A percentile compares a stretch with the other conserved stretches of the same genome.
Conservation (phyloP, 371 early-diverging fungal genomes). For the Furculomyces boomerangus region DNA sequence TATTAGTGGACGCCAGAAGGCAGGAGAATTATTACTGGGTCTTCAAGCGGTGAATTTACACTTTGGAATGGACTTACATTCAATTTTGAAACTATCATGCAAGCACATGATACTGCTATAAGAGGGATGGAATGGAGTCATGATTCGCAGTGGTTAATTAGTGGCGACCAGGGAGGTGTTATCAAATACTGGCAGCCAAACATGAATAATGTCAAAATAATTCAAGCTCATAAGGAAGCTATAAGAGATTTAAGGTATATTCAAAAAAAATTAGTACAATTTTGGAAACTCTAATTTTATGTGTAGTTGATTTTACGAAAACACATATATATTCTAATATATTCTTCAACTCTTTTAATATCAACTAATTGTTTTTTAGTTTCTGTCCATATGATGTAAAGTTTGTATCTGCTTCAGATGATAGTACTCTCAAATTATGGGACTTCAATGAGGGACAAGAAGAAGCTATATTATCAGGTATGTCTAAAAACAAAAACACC, state of each 20-base stretch:
- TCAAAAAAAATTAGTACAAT: conserved; percentile 5
- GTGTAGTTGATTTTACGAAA: no score
- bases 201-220: conserved; percentile 92
- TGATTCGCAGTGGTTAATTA: conserved; percentile 91
- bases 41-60: conserved; percentile 97
- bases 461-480: conserved; percentile 35
- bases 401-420: conserved; percentile 97
- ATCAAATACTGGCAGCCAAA: conserved; percentile 99
- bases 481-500: neutral
- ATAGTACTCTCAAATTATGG: conserved; percentile 95
- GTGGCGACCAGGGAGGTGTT: conserved; percentile 88
- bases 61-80: conserved; percentile 99
- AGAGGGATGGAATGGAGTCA: conserved; percentile 97
- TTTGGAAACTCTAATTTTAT: no score
- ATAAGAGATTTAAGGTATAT: conserved; percentile 60
- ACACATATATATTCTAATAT: no score
- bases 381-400: conserved; percentile 84
- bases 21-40: conserved; percentile 91
- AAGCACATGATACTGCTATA: conserved; percentile 93
- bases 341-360: no score
- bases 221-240: conserved; percentile 86
- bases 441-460: conserved; percentile 78
- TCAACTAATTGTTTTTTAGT: conserved; percentile 14
- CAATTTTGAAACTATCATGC: conserved; percentile 99
- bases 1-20: conserved; percentile 97